Evolutionary conservation across 1,139 yeast genomes (phyloP).

Genomic region (Saccharomyces hybrid): DNA sequence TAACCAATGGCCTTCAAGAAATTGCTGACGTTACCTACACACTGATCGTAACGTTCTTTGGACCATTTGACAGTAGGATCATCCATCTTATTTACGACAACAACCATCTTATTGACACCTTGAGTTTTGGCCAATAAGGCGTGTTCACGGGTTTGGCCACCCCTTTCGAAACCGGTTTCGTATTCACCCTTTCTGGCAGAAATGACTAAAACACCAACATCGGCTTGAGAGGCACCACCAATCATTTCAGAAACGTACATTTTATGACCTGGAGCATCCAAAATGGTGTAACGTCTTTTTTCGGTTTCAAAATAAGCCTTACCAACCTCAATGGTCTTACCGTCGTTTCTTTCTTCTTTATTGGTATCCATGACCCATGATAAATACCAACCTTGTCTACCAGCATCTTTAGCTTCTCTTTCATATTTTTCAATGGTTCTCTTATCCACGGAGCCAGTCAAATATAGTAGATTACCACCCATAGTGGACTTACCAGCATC

Average conservation of each 20-base stretch:
- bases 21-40: constrained; percentile 69
- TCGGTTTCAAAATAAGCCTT: constrained; percentile 96
- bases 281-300: constrained; percentile 91
- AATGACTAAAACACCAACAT: constrained; percentile 83
- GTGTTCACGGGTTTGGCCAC: constrained; percentile 93
- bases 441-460: constrained; percentile 96
- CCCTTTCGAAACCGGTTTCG: constrained; percentile 93
- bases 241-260: constrained; percentile 98
- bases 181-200: constrained; percentile 92
- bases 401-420: constrained; percentile 97
- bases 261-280: constrained; percentile 99
- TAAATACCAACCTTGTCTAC: constrained; percentile 98
- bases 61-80: constrained; percentile 97
- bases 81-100: constrained; percentile 97
- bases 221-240: constrained; percentile 99
- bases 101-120: constrained; percentile 84
- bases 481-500: constrained; percentile 99
- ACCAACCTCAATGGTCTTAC: constrained; percentile 98
- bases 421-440: constrained; percentile 98
- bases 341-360: constrained; percentile 96
- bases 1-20: constrained; percentile 91
- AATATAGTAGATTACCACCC: constrained; percentile 93
- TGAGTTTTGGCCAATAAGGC: constrained; percentile 85
- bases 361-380: constrained; percentile 99
- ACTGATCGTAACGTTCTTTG: constrained; percentile 91